These are phyloP conservation scores for Mucor saturninus DNA, from an alignment of 371 early-diverging fungal species.

Conservation along the genomic window DNA sequence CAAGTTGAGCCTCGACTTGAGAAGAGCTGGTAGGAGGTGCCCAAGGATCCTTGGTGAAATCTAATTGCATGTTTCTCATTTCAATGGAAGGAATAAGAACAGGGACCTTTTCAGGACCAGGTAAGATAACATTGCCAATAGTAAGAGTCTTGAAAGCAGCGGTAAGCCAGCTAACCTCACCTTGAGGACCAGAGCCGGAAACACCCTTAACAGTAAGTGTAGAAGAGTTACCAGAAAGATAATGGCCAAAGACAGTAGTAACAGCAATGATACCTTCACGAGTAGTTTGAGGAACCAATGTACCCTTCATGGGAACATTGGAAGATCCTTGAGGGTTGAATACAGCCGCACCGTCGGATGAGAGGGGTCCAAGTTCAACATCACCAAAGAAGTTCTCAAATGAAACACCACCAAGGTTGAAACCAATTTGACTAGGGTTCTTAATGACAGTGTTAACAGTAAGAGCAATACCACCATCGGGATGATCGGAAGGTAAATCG, in stretches of 20 bases:
- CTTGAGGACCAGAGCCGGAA: conserved; percentile 55
- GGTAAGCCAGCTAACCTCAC: conserved; percentile 61
- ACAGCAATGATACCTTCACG: conserved; percentile 54
- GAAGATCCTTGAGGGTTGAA: conserved; percentile 41
- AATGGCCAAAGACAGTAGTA: conserved; percentile 55
- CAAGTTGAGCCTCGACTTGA: conserved; percentile 53
- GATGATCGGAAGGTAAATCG: conserved; percentile 63
- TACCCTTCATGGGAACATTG: conserved; percentile 56
- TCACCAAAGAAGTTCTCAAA: conserved; percentile 39
- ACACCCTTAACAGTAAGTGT: conserved; percentile 53
- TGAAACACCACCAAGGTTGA: conserved; percentile 41
- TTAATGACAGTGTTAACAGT: conserved; percentile 52
- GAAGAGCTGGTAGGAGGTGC: conserved; percentile 54
- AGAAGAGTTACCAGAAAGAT: conserved; percentile 47
- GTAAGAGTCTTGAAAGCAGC: conserved; percentile 56
- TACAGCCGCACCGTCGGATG: conserved; percentile 40
- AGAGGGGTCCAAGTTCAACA: conserved; percentile 44
- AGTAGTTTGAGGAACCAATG: conserved; percentile 54
- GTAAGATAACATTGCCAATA: conserved; percentile 54
- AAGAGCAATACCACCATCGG: conserved; percentile 61
- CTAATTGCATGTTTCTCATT: conserved; percentile 55
- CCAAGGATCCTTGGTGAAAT: conserved; percentile 60
- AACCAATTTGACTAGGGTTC: conserved; percentile 65
- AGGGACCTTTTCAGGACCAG: conserved; percentile 38
- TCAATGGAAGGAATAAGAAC: conserved; percentile 51